Base-by-base conservation (phyloP, 805 yeast genomes). In the Schizosaccharomyces pombe region DNA sequence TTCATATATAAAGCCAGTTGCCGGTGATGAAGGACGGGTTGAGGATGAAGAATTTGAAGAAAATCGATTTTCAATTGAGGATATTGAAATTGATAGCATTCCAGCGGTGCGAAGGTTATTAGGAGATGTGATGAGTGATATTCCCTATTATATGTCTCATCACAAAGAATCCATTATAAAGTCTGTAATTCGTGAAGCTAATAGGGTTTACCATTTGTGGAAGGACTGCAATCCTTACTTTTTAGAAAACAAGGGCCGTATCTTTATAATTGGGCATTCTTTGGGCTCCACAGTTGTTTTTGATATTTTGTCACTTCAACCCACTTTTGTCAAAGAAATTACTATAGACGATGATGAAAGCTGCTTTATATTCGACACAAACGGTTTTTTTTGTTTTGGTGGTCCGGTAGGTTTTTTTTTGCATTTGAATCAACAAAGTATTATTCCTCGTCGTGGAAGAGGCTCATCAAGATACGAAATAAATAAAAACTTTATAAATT, bases 91-190 rank as follows among this genome's bases (percentile, higher is more conserved):
- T 3, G 80, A 80, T 56, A 87, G 91, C 0, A 79, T 86, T 22
- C 75, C 76, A 47, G 79, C 94, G 0, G 66, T 89, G 33, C 70
- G 98, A 57, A 78, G 80, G 56, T 63, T 86, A 1, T 70, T 89
- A 5, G 91, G 91, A 0, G 95, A 89, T 62, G 93, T 87, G 1
- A 75, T 85, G 24, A 70, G 89, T 57, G 98, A 89, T 64, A 75
- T 89, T 6, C 74, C 93, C 37, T 72, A 72, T 58, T 84, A 83
- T 61, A 93, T 89, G 67, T 82, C 87, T 6, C 71, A 68, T 31
- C 85, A 83, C 64, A 71, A 79, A 57, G 67, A 75, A 22, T 74
- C 75, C 57, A 83, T 89, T 24, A 65, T 82, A 33, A 68, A 71
- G 3, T 80, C 78, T 9, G 95, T 91, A 1, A 75, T 77, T 4